phyloP scores from a whole-genome alignment of 2,329 filamentous ascomycete species.

The Didymosphaeria variabile region DNA sequence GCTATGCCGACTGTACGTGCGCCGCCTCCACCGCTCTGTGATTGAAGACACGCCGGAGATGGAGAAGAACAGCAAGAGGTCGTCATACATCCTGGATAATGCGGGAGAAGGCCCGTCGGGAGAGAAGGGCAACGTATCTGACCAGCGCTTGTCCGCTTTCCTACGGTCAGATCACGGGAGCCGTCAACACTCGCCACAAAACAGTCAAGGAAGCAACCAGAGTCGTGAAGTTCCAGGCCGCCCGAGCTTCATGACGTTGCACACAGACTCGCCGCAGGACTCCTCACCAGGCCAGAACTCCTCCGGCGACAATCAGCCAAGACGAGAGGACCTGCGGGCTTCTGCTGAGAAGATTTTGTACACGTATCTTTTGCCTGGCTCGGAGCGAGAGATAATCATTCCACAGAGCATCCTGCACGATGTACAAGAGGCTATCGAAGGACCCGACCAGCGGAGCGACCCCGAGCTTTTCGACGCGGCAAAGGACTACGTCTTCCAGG shows the following conservation, averaged over 20 bases:
- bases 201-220: conserved; percentile 63
- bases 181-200: conserved; percentile 57
- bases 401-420: conserved; percentile 86
- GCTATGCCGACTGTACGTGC: conserved; percentile 94
- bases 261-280: conserved; percentile 66
- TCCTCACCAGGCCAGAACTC: conserved; percentile 61
- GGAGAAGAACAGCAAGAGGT: conserved; percentile 85
- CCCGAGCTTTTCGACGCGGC: conserved; percentile 97
- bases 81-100: conserved; percentile 79
- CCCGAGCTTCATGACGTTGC: conserved; percentile 70
- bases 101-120: conserved; percentile 69
- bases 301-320: conserved; percentile 41
- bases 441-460: conserved; percentile 84
- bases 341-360: conserved; percentile 99
- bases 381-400: conserved; percentile 94
- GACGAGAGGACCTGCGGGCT: conserved; percentile 82
- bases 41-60: conserved; percentile 91
- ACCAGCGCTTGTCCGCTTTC: conserved; percentile 91
- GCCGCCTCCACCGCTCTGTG: conserved; percentile 91
- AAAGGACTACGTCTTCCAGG: conserved; percentile 99
- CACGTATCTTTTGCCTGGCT: conserved; percentile 92
- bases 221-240: conserved; percentile 60
- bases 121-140: conserved; percentile 74
- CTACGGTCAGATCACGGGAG: conserved; percentile 68
- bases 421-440: conserved; percentile 88